Base-by-base conservation (phyloP, 2,329 filamentous ascomycete species). In the Alternaria novae-zelandiae region DNA sequence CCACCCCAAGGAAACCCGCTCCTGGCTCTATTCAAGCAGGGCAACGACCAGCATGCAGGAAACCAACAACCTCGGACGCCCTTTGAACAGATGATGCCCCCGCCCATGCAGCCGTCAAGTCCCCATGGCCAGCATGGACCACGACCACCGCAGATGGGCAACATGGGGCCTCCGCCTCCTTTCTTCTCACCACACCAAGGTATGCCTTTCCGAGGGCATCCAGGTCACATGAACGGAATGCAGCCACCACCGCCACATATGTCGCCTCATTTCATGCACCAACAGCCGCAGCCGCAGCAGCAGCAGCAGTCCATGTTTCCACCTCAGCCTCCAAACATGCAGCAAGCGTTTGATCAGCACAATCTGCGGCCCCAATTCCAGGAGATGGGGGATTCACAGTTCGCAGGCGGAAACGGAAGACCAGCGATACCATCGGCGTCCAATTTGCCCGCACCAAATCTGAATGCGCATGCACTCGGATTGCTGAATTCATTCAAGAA, bases 401-500 rank as follows among this genome's bases (percentile, higher is more conserved):
- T 75, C 30, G 68, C 75, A 6, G 78, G 61, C 56, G 78, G 72
- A 54, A 80, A 81, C 59, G 80, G 81, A n/a, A 54, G 70, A 15
- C 81, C 83, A 44, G 76, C 79, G 36, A 82, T 86, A 28, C 88
- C 88, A 2, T 83, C 86, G 32, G 86, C 88, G 6, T 76, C 87
- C 69, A 86, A 86, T 55, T 73, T 90, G 23, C 88, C 88, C 15
- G 82, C 85, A 43, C 87, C 87, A 7, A 86, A 85, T 65, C 82
- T 90, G 30, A 89, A 82, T 36, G 83, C 83, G 12, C 87, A 90
- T 73, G 83, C 86, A 2, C 80, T 86, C 61, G 83, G 83, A n/a
- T 75, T 90, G 32, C 78, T 90, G 53, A 87, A 85, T 68, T 83
- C 86, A 1, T 89, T 90, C 80, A 89, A 85, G 63, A 72, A 73